Conservation (phyloP, 2,329 filamentous ascomycete genomes). For the Xylaria sp. region DNA sequence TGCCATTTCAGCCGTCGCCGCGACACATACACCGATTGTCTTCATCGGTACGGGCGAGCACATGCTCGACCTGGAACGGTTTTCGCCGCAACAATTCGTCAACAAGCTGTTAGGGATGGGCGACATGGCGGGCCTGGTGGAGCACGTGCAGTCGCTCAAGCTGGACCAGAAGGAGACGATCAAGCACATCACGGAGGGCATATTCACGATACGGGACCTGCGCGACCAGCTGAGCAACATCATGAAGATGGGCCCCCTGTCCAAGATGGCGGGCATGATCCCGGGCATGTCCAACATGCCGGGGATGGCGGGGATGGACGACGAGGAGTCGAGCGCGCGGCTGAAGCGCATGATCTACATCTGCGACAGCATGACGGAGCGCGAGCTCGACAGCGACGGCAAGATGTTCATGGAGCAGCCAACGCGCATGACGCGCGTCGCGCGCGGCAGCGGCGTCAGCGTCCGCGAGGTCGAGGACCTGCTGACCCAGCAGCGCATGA, state of each 20-base stretch:
- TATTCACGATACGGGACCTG: constrained; percentile 93
- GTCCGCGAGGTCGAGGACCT: constrained; percentile 94
- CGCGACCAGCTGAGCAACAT: constrained; percentile 96
- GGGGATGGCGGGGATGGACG: constrained; percentile 87
- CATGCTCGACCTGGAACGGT: constrained; percentile 91
- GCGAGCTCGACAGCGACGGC: constrained; percentile 93
- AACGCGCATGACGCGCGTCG: constrained; percentile 88
- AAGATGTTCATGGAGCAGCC: constrained; percentile 94
- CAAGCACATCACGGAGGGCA: constrained; percentile 96
- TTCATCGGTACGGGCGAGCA: constrained; percentile 98
- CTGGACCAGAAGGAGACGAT: constrained; percentile 98
- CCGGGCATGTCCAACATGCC: constrained; percentile 84
- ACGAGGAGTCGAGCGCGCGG: constrained; percentile 92
- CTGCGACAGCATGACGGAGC: constrained; percentile 96
- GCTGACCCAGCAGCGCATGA: constrained; percentile 97
- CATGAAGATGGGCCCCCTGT: constrained; percentile 99
- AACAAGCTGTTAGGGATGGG: constrained; percentile 96
- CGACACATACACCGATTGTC: constrained; percentile 94
- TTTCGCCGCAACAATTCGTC: constrained; percentile 90
- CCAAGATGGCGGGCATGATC: constrained; percentile 99
- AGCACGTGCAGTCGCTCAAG: constrained; percentile 94
- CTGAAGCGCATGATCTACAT: constrained; percentile 99
- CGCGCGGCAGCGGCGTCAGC: constrained; percentile 84
- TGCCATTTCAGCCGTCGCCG: constrained; percentile 95
- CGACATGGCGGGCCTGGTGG: constrained; percentile 90